Base-by-base conservation (phyloP, 768 basidiomycete genomes). In the Galerina marginata region DNA sequence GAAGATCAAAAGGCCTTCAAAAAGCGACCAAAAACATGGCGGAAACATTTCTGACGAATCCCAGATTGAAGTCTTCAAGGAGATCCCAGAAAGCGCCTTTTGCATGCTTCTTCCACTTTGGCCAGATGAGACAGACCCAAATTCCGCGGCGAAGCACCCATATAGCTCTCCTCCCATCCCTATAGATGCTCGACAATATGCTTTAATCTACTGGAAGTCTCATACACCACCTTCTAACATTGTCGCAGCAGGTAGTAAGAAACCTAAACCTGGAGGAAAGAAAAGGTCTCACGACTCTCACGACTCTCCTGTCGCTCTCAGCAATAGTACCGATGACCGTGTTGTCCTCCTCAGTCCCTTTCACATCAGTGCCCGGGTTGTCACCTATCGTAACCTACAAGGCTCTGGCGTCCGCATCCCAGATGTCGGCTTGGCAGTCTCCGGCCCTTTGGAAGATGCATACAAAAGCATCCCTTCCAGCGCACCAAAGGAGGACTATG, bases 61-160 rank as follows among this genome's bases (percentile, higher is more conserved):
- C 6, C 65, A 69, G n/a, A 49, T 72, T 4, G 80, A 84, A 58
- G 77, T 90, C 61, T 84, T 92, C 57, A 79, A 83, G 37, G 78
- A 84, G 38, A 79, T 93, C 40, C 88, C 89, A 0, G 73, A 82
- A 4, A 90, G 92, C 12, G 84, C 85, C 25, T 76, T 93, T 52
- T 92, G 88, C 70, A 93, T 94, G 92, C 81, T 93, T 23, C 78
- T 94, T 15, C 92, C 92, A 12, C 79, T 94, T n/a, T 94, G 92
- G 91, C 86, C 89, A 9, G 83, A 87, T 12, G 88, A 90, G 64
- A 90, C 85, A 1, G 90, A 91, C 70, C 68, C 82, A 0, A 65
- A 70, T 36, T 74, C 77, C 45, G 62, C 69, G 48, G 58, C 60
- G 58, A 69, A 69, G 65, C 59, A 68, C 54, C 74, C 72, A 20